These are phyloP conservation scores for Medicago truncatula DNA, from an alignment of 306 rosid species.

Conservation along the genomic window DNA sequence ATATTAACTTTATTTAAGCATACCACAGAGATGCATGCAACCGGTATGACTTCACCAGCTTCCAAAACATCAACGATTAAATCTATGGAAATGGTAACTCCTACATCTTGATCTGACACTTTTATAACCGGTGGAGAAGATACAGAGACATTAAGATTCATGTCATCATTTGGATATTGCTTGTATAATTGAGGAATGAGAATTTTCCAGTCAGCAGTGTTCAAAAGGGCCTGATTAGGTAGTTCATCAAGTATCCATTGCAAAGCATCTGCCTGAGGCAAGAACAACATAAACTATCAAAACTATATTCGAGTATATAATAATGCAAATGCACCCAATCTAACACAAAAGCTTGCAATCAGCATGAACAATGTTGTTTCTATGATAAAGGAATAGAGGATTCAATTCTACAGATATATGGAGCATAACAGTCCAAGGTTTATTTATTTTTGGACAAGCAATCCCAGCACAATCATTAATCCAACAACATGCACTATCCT, in stretches of 20 bases:
- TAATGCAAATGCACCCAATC: background rate
- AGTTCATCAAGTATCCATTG: constrained; percentile 63
- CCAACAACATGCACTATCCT: too few relatives aligned
- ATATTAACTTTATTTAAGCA: constrained; percentile 34
- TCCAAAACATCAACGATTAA: constrained; percentile 64
- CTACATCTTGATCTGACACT: constrained; percentile 54
- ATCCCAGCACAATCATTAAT: too few relatives aligned
- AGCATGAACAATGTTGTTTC: too few relatives aligned
- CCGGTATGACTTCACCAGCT: constrained; percentile 64
- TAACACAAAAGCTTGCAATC: background rate
- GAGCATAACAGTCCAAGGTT: too few relatives aligned
- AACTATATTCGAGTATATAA: constrained; percentile 20
- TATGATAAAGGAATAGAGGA: too few relatives aligned
- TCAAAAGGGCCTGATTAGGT: constrained; percentile 65
- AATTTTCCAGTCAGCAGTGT: constrained; percentile 79
- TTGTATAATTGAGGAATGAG: constrained; percentile 79
- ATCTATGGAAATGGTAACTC: constrained; percentile 52
- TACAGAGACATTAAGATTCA: constrained; percentile 61
- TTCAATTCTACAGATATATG: too few relatives aligned
- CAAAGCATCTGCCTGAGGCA: constrained; percentile 55
- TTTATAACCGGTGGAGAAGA: constrained; percentile 71
- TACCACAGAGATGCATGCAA: constrained; percentile 84
- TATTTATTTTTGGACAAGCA: too few relatives aligned
- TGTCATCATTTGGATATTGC: constrained; percentile 74
- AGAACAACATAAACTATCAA: constrained; percentile 38